These are phyloP conservation scores for Citrus hindsii DNA, from an alignment of 345 rosid genomes.

Conservation along the genomic window DNA sequence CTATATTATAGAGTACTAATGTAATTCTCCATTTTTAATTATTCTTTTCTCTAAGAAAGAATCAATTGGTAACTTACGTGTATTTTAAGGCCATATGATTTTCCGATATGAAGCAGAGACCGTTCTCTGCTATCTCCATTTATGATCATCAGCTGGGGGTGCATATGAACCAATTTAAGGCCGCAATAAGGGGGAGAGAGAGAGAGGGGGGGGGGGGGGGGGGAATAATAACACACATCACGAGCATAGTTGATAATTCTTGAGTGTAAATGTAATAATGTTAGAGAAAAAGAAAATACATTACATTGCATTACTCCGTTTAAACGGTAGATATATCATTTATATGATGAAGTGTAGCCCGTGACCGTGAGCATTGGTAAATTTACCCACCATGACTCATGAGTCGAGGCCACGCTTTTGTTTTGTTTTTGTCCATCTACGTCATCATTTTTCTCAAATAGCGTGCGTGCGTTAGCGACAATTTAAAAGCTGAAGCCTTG, in stretches of 20 bases:
- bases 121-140: not conserved
- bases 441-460: not conserved
- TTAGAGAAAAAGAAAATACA: not conserved
- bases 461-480: not conserved
- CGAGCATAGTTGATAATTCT: not conserved
- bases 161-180: conserved; percentile 12
- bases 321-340: not conserved
- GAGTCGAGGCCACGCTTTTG: not conserved
- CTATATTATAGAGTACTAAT: too few relatives aligned
- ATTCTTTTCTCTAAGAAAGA: not conserved
- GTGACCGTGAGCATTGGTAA: not conserved
- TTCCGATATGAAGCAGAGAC: not conserved
- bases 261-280: not conserved
- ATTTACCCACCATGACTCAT: not conserved
- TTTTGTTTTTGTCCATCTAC: not conserved
- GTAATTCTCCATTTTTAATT: too few relatives aligned
- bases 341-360: not conserved
- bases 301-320: not conserved
- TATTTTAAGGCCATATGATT: not conserved
- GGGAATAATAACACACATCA: not conserved
- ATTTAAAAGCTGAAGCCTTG: not conserved
- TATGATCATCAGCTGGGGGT: not conserved
- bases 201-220: too few relatives aligned
- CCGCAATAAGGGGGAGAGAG: not conserved
- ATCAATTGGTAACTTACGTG: not conserved